phyloP scores from a whole-genome alignment of 768 basidiomycete species.

The Amylocystis lapponica region DNA sequence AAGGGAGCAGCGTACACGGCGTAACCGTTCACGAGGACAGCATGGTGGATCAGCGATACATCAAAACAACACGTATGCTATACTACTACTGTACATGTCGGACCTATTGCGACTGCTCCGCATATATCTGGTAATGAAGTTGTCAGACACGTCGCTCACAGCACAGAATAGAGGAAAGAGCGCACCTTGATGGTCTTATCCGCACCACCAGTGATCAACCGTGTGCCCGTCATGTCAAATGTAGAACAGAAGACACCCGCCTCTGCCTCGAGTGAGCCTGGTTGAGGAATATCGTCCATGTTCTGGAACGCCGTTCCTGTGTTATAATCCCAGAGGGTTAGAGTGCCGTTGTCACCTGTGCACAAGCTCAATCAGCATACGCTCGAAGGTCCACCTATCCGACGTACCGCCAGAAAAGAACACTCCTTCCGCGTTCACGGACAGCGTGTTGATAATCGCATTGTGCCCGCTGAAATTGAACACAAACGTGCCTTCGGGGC shows the following conservation, averaged over 20 bases:
- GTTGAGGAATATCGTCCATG: conserved; percentile 89
- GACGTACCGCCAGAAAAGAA: conserved; percentile 93
- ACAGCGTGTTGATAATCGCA: conserved; percentile 94
- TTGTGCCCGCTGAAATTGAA: conserved; percentile 97
- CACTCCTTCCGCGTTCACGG: conserved; percentile 92
- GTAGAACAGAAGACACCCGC: conserved; percentile 96
- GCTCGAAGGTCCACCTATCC: neutral
- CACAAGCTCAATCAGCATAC: neutral
- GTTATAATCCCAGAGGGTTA: conserved; percentile 92
- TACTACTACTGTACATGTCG: neutral
- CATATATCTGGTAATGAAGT: conserved; percentile 46
- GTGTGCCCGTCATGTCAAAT: conserved; percentile 92
- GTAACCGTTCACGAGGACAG: too few species aligned
- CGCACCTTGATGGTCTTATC: conserved; percentile 98
- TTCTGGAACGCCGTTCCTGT: conserved; percentile 95
- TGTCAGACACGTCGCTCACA: neutral
- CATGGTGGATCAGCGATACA: too few species aligned
- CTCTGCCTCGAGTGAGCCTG: conserved; percentile 97
- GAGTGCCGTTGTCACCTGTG: conserved; percentile 84
- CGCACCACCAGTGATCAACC: conserved; percentile 92
- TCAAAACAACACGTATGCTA: neutral
- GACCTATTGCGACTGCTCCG: conserved; percentile 56
- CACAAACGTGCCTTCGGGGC: conserved; percentile 92
- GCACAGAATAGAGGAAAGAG: conserved; percentile 4
- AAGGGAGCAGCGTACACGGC: too few species aligned